phyloP scores from a whole-genome alignment of 1,284 basidiomycete species.

The Ceratorhiza oryzae-sativae region DNA sequence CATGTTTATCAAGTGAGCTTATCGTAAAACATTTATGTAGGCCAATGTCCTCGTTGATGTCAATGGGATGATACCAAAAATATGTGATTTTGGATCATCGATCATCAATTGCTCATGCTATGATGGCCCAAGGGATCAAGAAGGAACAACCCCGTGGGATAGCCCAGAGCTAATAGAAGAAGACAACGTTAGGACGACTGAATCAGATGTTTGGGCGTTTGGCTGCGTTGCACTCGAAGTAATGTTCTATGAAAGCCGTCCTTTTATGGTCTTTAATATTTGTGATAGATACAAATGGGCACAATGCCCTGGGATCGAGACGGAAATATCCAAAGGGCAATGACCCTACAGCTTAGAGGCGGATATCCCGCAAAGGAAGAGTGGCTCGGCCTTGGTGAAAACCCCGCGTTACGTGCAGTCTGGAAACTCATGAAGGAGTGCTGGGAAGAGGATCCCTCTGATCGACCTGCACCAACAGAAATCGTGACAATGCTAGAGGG shows the following conservation, averaged over 20 bases:
- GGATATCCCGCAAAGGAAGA: slow-evolving; percentile 13
- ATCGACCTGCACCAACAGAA: background rate
- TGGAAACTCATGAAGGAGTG: slow-evolving; percentile 13
- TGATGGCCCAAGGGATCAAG: background rate
- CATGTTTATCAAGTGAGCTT: background rate
- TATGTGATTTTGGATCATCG: slow-evolving; percentile 26
- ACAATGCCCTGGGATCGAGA: slow-evolving; percentile 12
- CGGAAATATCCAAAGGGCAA: background rate
- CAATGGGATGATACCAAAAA: background rate
- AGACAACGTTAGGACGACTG: background rate
- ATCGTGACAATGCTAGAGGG: no score
- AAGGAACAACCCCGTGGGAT: slow-evolving; percentile 19
- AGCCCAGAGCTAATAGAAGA: slow-evolving; percentile 23
- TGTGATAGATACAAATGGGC: slow-evolving; percentile 10
- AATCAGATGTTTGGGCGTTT: slow-evolving; percentile 30
- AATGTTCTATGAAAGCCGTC: background rate
- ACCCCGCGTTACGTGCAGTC: background rate
- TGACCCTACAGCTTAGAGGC: slow-evolving; percentile 9
- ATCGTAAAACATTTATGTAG: background rate
- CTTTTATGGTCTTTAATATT: no score
- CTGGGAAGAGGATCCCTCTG: background rate
- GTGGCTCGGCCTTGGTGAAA: background rate
- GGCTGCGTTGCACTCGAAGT: slow-evolving; percentile 22
- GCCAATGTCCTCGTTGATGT: slow-evolving; percentile 14
- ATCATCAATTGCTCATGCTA: slow-evolving; percentile 14